Conservation (phyloP, 2,329 filamentous ascomycete species). For the Piedraia hortae region DNA sequence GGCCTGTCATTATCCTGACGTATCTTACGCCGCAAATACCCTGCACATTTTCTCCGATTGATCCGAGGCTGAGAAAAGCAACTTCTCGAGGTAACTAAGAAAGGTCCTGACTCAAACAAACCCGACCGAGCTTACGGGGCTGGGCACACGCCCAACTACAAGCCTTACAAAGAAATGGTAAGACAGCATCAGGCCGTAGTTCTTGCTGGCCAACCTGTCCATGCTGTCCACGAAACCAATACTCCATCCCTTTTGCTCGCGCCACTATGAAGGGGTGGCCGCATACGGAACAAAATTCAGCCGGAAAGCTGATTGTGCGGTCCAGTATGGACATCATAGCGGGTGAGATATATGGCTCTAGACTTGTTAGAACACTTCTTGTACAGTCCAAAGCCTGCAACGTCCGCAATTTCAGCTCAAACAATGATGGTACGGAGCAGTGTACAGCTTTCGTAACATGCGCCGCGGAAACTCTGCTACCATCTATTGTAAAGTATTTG, state of each 20-base stretch:
- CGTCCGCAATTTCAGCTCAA: slow-evolving; percentile 11
- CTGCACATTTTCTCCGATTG: too few species aligned
- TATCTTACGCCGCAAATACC: too few species aligned
- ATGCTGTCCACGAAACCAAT: slow-evolving; percentile 11
- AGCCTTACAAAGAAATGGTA: slow-evolving; percentile 11
- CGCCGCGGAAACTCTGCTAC: slow-evolving; percentile 3
- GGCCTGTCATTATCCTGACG: background rate
- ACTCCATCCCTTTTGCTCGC: slow-evolving; percentile 14
- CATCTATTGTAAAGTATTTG: slow-evolving; percentile 10
- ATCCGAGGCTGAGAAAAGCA: too few species aligned
- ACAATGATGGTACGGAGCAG: slow-evolving; percentile 10
- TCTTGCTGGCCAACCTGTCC: slow-evolving; percentile 4
- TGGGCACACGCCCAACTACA: slow-evolving; percentile 12
- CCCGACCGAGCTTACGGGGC: slow-evolving; percentile 5
- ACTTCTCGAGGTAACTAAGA: too few species aligned
- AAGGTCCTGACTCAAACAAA: too few species aligned
- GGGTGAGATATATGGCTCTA: too few species aligned
- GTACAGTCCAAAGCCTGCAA: slow-evolving; percentile 4
- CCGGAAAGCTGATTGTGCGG: too few species aligned
- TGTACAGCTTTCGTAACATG: slow-evolving; percentile 1
- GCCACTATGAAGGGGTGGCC: slow-evolving; percentile 8
- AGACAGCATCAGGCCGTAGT: slow-evolving; percentile 7
- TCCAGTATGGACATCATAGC: too few species aligned
- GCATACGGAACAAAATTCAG: slow-evolving; percentile 12
- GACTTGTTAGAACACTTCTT: too few species aligned